Evolutionary conservation across 1,139 yeast species (phyloP), one percentile per base, ranked within the genome.

Genomic region (Kurtzmaniella quercitrusa): DNA sequence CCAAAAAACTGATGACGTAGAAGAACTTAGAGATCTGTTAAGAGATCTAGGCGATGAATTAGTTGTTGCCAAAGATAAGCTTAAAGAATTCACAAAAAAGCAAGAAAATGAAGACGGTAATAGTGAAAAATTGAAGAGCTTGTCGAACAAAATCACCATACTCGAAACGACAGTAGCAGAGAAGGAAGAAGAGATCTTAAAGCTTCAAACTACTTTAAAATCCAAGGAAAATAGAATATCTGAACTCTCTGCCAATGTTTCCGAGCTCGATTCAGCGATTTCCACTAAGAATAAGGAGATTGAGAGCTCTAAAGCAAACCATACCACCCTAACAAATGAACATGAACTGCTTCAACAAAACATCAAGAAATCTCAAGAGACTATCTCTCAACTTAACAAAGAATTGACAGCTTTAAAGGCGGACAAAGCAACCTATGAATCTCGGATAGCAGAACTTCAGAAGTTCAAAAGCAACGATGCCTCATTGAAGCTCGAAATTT

Each of bases 31-130:
- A 50, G 96, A 87, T 46, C 85, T 82, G 85, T 62, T 89, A 41
- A 77, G 76, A 51, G 80, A 78, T 41, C 73, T 89, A 17, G 96
- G 96, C 1, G 78, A 85, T 54, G 94, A 87, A 42, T 68, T 88
- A 21, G 94, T 88, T 0, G 66, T 70, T 1, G 71, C 81, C 0
- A 70, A 70, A 47, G 82, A 76, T 36, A 48, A 49, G 2, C 43
- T 47, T 16, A 65, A 67, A 44, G 56, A 51, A 14, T 52, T 9
- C 18, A 12, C 4, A 8, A 19, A 34, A 18, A 15, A 34, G 33
- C 33, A 33, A 34, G 21, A n/a, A 5, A 6, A 3, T 9, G 34
- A 25, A 23, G 16, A 25, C 17, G 6, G 25, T 5, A 19, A 14
- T 5, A 19, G 21, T 6, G 25, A 34, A 17, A 34, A 34, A 12